Conservation (phyloP, 148 eudicot genomes). For the Rhododendron simsii region DNA sequence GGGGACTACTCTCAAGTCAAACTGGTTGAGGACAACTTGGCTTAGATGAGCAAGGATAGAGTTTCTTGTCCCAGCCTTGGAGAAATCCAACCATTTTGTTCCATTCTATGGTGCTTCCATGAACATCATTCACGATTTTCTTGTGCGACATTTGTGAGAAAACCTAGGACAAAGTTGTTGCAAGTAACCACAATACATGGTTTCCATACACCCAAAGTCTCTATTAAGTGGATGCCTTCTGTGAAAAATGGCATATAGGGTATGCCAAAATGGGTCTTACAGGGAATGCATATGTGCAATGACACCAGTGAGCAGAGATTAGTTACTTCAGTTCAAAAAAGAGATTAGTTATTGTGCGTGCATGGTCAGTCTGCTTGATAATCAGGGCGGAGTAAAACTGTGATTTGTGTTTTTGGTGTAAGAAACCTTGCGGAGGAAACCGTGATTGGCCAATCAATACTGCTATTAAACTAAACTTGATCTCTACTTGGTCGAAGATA, state of each 20-base stretch:
- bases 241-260: not conserved
- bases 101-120: not conserved
- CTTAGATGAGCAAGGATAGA: not conserved
- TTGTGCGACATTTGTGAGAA: not conserved
- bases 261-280: not conserved
- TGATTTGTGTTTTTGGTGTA: not conserved
- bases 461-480: not conserved
- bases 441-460: not conserved
- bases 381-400: not conserved
- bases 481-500: not conserved
- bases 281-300: not conserved
- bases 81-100: not conserved
- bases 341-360: not conserved
- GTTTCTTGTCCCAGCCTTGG: not conserved
- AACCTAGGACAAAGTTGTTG: not conserved
- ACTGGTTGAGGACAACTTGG: not conserved
- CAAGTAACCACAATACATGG: not conserved
- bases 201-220: not conserved
- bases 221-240: not conserved
- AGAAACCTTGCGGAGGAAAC: not conserved
- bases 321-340: not conserved
- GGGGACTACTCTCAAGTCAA: not conserved
- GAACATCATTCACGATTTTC: not conserved
- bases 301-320: not conserved
- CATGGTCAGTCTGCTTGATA: constrained; percentile 1